Percentiles rank a stretch among this genome's conserved stretches.
phyloP scores from a whole-genome alignment of 2,329 filamentous ascomycete genomes.

The Rhexocercosporidium sp. region DNA sequence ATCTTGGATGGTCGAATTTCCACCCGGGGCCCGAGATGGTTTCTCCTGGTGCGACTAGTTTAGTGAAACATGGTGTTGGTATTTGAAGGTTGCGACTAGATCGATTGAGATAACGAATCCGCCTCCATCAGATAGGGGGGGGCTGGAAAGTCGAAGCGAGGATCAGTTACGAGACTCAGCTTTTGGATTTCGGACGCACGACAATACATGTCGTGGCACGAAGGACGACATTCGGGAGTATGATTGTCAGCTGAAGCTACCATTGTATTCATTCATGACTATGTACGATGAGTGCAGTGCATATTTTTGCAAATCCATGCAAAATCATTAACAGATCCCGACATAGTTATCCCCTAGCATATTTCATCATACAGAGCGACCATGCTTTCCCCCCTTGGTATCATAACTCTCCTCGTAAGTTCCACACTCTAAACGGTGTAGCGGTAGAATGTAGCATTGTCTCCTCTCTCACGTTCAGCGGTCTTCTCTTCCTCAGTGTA shows the following conservation, averaged over 20 bases:
- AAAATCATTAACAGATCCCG: neutral
- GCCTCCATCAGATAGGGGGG: too few relatives aligned
- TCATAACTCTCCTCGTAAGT: neutral
- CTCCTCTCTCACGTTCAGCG: conserved; percentile 15
- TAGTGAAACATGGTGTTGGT: conserved; percentile 1
- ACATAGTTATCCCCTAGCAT: conserved; percentile 1
- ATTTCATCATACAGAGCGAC: neutral
- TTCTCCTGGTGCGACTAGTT: conserved; percentile 1
- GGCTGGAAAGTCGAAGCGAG: neutral
- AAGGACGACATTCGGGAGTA: neutral
- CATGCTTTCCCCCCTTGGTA: conserved; percentile 1
- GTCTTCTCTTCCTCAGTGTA: conserved; percentile 20
- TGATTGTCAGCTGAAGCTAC: conserved; percentile 4
- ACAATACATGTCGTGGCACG: neutral
- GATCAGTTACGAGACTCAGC: neutral
- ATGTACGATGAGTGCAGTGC: conserved; percentile 4
- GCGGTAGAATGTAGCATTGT: conserved; percentile 20
- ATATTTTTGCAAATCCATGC: neutral
- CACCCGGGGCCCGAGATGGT: neutral
- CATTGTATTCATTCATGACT: neutral
- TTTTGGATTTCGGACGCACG: neutral
- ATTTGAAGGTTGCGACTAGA: neutral
- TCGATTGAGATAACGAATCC: too few relatives aligned
- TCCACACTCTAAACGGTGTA: conserved; percentile 12
- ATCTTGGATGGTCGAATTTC: neutral